phyloP scores from a whole-genome alignment of 2,329 filamentous ascomycete genomes.

The Aspergillus intermedius region DNA sequence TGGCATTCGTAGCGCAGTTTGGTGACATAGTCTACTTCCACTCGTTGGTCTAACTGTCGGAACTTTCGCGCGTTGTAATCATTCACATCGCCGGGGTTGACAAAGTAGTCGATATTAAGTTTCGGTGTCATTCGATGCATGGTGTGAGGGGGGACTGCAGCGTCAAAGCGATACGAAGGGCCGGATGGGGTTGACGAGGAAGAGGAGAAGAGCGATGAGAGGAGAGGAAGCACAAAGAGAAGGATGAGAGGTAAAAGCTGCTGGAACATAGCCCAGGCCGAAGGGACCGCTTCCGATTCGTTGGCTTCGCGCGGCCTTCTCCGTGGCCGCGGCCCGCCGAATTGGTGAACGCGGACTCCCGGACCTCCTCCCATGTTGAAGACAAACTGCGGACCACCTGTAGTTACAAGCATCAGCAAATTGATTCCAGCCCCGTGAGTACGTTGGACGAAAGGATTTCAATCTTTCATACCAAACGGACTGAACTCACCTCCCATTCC shows the following conservation, averaged over 20 bases:
- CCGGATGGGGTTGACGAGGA: constrained; percentile 49
- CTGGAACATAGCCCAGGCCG: constrained; percentile 52
- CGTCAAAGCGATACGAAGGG: constrained; percentile 71
- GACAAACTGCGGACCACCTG: constrained; percentile 74
- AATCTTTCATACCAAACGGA: constrained; percentile 52
- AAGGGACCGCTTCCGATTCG: constrained; percentile 45
- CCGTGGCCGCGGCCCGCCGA: constrained; percentile 72
- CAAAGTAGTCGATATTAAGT: constrained; percentile 73
- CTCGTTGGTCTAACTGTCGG: constrained; percentile 65
- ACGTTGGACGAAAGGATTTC: background rate
- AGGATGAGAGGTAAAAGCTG: constrained; percentile 82
- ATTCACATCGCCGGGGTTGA: constrained; percentile 71
- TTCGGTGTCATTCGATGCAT: constrained; percentile 63
- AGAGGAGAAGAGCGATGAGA: constrained; percentile 70
- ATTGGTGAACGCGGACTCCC: constrained; percentile 89
- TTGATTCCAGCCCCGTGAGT: background rate
- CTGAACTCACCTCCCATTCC: constrained; percentile 52
- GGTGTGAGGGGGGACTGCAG: constrained; percentile 64
- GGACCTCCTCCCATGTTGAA: constrained; percentile 92
- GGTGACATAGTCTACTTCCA: constrained; percentile 66
- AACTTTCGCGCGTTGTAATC: constrained; percentile 65
- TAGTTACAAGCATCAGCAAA: constrained; percentile 5
- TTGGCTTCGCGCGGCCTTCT: constrained; percentile 64
- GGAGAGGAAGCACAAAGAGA: constrained; percentile 76
- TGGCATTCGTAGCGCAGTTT: constrained; percentile 67